Conservation (phyloP, 305 asterid genomes). For the Petunia hybrid region DNA sequence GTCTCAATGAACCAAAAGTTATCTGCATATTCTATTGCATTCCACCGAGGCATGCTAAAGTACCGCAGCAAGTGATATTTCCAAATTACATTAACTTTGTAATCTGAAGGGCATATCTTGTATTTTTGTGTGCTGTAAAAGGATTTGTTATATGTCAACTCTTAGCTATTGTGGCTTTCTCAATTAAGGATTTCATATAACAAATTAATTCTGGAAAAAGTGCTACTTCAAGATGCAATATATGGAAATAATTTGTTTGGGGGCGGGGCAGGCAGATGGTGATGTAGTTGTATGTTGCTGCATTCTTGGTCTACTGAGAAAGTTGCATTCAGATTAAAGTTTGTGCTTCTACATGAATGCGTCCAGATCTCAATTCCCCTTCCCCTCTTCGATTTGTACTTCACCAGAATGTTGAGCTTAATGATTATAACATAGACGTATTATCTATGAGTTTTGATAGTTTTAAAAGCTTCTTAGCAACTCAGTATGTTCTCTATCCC, state of each 20-base stretch:
- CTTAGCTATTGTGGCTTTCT: slow-evolving; percentile 1
- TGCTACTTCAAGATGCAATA: neutral
- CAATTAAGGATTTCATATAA: neutral
- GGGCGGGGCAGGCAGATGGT: neutral
- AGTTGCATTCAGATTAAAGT: neutral
- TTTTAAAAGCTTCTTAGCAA: neutral
- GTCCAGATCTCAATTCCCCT: neutral
- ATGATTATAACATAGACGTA: neutral
- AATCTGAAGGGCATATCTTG: neutral
- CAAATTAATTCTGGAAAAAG: neutral
- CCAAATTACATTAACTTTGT: neutral
- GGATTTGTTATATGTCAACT: neutral
- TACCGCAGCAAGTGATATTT: neutral
- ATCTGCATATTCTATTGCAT: neutral
- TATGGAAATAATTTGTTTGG: neutral
- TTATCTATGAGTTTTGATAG: neutral
- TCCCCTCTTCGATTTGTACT: neutral
- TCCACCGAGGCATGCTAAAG: neutral
- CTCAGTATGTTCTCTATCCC: neutral
- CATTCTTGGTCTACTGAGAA: neutral
- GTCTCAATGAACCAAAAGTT: neutral
- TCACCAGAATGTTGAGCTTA: neutral
- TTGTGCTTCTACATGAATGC: neutral
- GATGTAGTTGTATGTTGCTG: neutral
- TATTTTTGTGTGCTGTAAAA: neutral